Percentiles rank a stretch among this genome's conserved stretches.
These are phyloP conservation scores for Coemansia sp. DNA, from an alignment of 192 early-diverging fungal species.

Conservation along the genomic window DNA sequence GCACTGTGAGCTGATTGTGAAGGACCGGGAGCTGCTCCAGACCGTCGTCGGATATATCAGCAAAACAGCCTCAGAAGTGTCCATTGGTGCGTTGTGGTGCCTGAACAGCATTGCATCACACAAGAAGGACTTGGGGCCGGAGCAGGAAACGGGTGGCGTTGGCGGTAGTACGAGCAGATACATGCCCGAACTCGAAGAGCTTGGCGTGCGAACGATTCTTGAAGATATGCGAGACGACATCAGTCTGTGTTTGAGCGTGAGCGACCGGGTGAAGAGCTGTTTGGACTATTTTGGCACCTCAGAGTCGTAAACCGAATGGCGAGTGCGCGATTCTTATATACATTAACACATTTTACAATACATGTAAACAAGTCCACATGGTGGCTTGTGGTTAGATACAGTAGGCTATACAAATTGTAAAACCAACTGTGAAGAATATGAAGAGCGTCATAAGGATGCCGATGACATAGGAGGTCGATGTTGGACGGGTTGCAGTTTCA, in stretches of 20 bases:
- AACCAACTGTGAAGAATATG: constrained; percentile 24
- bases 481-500: constrained; percentile 35
- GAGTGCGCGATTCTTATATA: not conserved
- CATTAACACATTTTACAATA: not conserved
- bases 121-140: not conserved
- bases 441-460: constrained; percentile 40
- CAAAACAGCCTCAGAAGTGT: constrained; percentile 25
- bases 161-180: constrained; percentile 5
- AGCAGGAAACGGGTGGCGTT: constrained; percentile 6
- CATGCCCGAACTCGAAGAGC: constrained; percentile 12
- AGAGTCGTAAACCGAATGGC: not conserved
- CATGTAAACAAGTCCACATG: not conserved
- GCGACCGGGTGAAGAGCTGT: constrained; percentile 49
- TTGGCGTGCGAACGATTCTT: constrained; percentile 22
- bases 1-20: constrained; percentile 24
- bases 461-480: constrained; percentile 24
- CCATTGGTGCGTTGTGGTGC: constrained; percentile 51
- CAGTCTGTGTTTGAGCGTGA: constrained; percentile 30
- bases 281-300: constrained; percentile 23
- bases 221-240: constrained; percentile 22
- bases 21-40: constrained; percentile 21
- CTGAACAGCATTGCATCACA: constrained; percentile 45
- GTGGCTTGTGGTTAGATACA: not conserved
- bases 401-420: constrained; percentile 9
- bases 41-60: constrained; percentile 15